Evolutionary conservation across 1,284 basidiomycete species (phyloP), one percentile per base, ranked within the genome.

Genomic region (Agroathelia rolfsii): DNA sequence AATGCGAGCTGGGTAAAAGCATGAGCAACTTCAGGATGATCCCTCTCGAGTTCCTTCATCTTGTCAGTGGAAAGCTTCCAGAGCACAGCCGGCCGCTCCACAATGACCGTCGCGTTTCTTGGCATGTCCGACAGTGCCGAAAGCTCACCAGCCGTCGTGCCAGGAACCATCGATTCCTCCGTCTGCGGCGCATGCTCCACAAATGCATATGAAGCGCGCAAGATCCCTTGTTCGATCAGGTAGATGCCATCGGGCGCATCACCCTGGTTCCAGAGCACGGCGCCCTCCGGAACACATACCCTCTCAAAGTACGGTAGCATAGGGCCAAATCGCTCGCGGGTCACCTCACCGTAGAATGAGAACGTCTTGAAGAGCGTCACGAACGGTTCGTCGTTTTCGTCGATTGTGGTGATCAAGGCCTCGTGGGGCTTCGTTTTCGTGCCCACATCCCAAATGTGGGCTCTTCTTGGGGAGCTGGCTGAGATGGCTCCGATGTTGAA

Each of bases 131-230:
- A 77, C 15, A 96, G 58, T 22, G 81, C 82, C 0, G 83, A 81
- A 35, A 95, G 57, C 55, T 95, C 92, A 1, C 92, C 92, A 2
- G 90, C 87, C 4, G 94, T 61, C 0, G 88, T 88, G 1, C 89
- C 90, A 2, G 89, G 78, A 0, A 94, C 86, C 90, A 94, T 95
- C 4, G 81, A 85, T 58, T 89, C 86, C 47, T 85, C 78, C 28
- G 88, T 73, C 7, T 59, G 54, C 17, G 70, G 68, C 5, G 69
- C 62, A 42, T 81, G 72, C 32, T 78, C 74, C 7, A 75, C 72
- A 50, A 89, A 90, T 32, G 61, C 57, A 53, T 93, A 93, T 11
- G 70, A 70, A 0, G 90, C 90, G 9, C 83, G 68, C 23, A 95
- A 64, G 20, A 87, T 73, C 7, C 92, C 92, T 0, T 75, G 68